phyloP scores from a whole-genome alignment of 495 filamentous ascomycete species.

The Daldinia childiae region DNA sequence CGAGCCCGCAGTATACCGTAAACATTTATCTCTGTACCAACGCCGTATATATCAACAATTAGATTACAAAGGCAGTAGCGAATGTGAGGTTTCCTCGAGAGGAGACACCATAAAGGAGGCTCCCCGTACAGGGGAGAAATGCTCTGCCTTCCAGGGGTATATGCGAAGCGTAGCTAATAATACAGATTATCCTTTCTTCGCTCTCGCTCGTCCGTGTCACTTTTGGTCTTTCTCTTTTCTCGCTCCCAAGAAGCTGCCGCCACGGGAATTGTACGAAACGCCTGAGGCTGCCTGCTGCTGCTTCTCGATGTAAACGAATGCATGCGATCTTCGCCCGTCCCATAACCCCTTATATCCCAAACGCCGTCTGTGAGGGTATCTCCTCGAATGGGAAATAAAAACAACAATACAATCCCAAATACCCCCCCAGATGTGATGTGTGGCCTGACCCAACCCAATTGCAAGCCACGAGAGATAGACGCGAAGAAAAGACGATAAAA shows the following conservation, averaged over 20 bases:
- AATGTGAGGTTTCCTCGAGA: constrained; percentile 31
- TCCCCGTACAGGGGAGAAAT: constrained; percentile 13
- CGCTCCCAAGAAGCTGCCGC: constrained; percentile 29
- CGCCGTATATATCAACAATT: constrained; percentile 34
- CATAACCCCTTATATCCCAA: constrained; percentile 39
- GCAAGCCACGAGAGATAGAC: constrained; percentile 44
- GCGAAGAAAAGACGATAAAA: constrained; percentile 43
- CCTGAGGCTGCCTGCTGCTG: constrained; percentile 19
- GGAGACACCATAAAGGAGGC: constrained; percentile 20
- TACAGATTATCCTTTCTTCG: constrained; percentile 45
- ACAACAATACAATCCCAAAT: constrained; percentile 24
- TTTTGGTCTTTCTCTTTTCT: constrained; percentile 33
- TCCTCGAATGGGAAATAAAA: constrained; percentile 39
- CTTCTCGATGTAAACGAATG: constrained; percentile 39
- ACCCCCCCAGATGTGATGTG: constrained; percentile 37
- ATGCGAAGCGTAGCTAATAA: constrained; percentile 48
- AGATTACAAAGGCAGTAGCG: constrained; percentile 47
- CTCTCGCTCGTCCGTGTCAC: constrained; percentile 37
- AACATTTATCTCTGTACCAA: background rate
- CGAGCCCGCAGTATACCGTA: background rate
- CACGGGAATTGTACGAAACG: constrained; percentile 23
- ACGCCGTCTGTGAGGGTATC: constrained; percentile 50
- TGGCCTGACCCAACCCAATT: constrained; percentile 37
- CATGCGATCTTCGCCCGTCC: constrained; percentile 40
- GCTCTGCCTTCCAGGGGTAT: constrained; percentile 47